phyloP scores from a whole-genome alignment of 176 grass and related monocot genomes.

The Tillandsia leiboldiana region DNA sequence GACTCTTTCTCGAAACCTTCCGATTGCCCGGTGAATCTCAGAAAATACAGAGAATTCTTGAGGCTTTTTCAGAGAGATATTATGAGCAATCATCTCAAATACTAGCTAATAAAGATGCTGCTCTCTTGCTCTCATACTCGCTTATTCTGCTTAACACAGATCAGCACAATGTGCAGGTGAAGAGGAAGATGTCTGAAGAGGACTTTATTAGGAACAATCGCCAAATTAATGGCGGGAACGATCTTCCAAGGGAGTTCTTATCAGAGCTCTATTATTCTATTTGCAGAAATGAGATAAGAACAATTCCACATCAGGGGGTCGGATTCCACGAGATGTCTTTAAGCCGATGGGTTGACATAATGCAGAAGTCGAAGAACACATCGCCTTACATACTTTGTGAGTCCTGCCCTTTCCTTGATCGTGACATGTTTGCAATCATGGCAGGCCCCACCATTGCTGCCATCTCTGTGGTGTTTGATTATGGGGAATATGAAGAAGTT shows the following conservation, averaged over 20 bases:
- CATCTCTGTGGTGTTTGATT: constrained; percentile 93
- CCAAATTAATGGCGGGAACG: constrained; percentile 76
- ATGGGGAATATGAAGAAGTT: constrained; percentile 69
- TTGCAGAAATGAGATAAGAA: constrained; percentile 88
- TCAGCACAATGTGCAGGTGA: constrained; percentile 91
- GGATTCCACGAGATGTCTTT: constrained; percentile 91
- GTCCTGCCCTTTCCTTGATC: constrained; percentile 63
- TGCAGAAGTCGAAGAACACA: constrained; percentile 74
- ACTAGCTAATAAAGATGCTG: constrained; percentile 82
- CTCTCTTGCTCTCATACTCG: constrained; percentile 83
- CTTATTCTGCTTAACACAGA: constrained; percentile 97
- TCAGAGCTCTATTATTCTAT: constrained; percentile 79
- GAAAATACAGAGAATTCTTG: constrained; percentile 94
- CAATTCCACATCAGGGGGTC: constrained; percentile 67
- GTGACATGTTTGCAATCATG: constrained; percentile 90
- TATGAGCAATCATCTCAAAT: constrained; percentile 88
- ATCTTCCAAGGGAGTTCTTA: constrained; percentile 83
- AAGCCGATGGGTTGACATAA: constrained; percentile 85
- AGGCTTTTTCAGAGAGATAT: constrained; percentile 92
- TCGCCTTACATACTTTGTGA: constrained; percentile 63
- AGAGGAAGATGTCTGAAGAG: constrained; percentile 99
- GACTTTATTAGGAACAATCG: constrained; percentile 97
- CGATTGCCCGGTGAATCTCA: constrained; percentile 92
- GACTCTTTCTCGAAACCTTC: constrained; percentile 97
- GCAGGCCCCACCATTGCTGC: constrained; percentile 79